phyloP scores from a whole-genome alignment of 2,329 filamentous ascomycete genomes.

The Arthrobotrys sphaeroides region DNA sequence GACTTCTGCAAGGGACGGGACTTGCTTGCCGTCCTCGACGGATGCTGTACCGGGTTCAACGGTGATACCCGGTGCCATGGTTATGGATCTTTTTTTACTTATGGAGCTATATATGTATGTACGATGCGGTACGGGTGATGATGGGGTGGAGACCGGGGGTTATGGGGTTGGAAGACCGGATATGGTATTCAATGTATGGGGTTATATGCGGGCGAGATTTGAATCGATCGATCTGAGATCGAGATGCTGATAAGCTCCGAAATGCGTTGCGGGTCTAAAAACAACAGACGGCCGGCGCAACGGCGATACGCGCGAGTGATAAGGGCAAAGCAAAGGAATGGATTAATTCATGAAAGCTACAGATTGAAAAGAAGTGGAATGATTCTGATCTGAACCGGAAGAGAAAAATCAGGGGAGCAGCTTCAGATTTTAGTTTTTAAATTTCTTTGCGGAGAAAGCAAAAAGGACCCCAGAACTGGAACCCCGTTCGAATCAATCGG shows the following conservation, averaged over 20 bases:
- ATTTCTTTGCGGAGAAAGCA: conserved; percentile 45
- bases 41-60: conserved; percentile 64
- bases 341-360: too few relatives aligned
- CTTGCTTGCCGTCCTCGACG: conserved; percentile 62
- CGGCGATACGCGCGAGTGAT: neutral
- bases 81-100: neutral
- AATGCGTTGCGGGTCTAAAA: conserved; percentile 38
- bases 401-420: neutral
- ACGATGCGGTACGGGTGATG: neutral
- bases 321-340: neutral
- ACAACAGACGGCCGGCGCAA: conserved; percentile 17
- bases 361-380: neutral
- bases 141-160: neutral
- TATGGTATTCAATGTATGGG: too few relatives aligned
- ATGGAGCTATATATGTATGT: neutral
- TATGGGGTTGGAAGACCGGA: neutral
- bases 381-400: neutral
- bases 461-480: conserved; percentile 5
- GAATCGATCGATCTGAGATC: conserved; percentile 21
- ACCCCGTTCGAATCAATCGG: conserved; percentile 27
- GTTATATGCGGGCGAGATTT: conserved; percentile 9
- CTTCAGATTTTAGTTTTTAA: conserved; percentile 17
- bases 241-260: conserved; percentile 23
- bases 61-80: conserved; percentile 70
- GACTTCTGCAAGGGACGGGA: conserved; percentile 68